phyloP scores from a whole-genome alignment of 2,329 filamentous ascomycete genomes.

The Fusarium udum region DNA sequence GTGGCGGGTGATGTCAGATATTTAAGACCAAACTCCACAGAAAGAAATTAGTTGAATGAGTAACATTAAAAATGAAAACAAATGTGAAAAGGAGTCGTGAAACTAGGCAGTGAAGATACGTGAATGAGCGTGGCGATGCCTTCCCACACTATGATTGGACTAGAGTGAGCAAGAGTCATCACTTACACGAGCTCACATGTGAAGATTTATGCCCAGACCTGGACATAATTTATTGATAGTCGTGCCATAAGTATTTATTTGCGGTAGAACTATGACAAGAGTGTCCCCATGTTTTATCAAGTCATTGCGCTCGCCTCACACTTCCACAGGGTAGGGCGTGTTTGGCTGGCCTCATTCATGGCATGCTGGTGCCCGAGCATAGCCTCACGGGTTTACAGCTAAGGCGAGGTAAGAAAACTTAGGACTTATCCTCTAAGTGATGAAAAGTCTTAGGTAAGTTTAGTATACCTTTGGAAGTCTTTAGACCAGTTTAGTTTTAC shows the following conservation, averaged over 20 bases:
- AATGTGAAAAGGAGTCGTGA: not conserved
- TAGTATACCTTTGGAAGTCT: not conserved
- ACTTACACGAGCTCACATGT: not conserved
- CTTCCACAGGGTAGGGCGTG: slow-evolving; percentile 1
- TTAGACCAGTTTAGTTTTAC: not conserved
- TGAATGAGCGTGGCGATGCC: slow-evolving; percentile 19
- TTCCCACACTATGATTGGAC: slow-evolving; percentile 3
- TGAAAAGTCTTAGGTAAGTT: not conserved
- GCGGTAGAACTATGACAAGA: not conserved
- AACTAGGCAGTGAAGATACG: slow-evolving; percentile 10
- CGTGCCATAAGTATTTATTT: not conserved
- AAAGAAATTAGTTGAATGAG: not conserved
- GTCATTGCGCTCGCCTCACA: not conserved
- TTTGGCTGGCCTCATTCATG: slow-evolving; percentile 2
- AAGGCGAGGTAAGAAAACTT: not conserved
- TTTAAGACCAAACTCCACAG: not conserved
- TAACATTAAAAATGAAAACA: not conserved
- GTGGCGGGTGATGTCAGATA: not conserved
- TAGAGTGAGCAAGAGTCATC: not conserved
- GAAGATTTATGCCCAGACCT: not conserved
- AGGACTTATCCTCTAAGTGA: not conserved
- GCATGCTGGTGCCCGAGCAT: not conserved
- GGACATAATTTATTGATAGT: not conserved
- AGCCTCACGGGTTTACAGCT: not conserved
- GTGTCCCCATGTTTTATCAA: not conserved